Base-by-base conservation (phyloP, 2,329 filamentous ascomycete genomes). In the Endothia cerciana region DNA sequence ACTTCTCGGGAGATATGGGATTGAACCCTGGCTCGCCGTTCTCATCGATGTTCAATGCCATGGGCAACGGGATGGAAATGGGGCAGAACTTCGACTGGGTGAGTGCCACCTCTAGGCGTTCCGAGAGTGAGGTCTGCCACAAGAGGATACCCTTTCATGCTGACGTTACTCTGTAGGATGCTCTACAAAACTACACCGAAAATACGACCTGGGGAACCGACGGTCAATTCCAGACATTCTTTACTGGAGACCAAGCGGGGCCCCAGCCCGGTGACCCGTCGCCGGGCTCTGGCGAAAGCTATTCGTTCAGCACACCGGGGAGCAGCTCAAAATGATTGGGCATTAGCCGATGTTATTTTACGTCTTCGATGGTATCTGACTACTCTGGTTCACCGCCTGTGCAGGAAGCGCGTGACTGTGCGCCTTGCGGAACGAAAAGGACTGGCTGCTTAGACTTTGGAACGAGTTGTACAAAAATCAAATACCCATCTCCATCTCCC, bases 11-110 rank as follows among this genome's bases (percentile, higher is more conserved):
- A 13, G 70, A 73, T 53, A 64, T 79, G 22, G 71, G 71, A 4
- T 70, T 77, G 45, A 76, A 74, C 49, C 73, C 73, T 8, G 74
- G 75, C 36, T 85, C 83, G 55, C 83, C 84, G 3, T 80, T 86
- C 67, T 82, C 82, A 68, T 82, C 81, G 58, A 84, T 87, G 81
- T 83, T 86, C 68, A 80, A 79, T 22, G 83, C 78, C 59, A 72
- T 83, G 63, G 77, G 77, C 22, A 74, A 70, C 43, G 76, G 72
- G 67, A 78, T 82, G 72, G 83, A 84, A 45, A 76, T 87, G 60
- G 77, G 79, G 41, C 75, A 78, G 53, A 85, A 83, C 59, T 85
- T 88, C 72, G 85, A 88, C 75, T 88, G 85, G 85, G 85, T 87
- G 79, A 74, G 84, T 72, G 57, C 11, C 53, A 41, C 19, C 56